Percentiles rank a stretch among this genome's conserved stretches.
These are phyloP conservation scores for Anthostomella pinea DNA, from an alignment of 2,329 filamentous ascomycete genomes.

Conservation along the genomic window DNA sequence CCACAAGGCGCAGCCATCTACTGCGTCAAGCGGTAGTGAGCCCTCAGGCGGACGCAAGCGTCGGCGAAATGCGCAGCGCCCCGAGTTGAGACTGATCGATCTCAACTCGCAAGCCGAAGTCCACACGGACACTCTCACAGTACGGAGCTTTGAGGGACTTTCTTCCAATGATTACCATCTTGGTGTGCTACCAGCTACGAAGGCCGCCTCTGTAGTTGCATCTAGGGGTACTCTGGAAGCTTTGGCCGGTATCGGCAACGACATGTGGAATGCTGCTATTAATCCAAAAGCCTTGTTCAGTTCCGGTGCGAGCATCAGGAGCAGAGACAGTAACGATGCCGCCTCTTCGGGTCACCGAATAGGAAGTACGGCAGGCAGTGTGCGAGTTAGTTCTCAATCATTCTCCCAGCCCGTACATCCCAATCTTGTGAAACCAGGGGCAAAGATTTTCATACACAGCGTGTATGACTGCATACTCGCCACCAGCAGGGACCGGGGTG, in stretches of 20 bases:
- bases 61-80: constrained; percentile 75
- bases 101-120: constrained; percentile 82
- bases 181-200: constrained; percentile 72
- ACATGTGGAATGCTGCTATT: constrained; percentile 87
- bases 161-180: constrained; percentile 91
- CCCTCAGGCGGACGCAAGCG: constrained; percentile 65
- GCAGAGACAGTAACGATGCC: constrained; percentile 59
- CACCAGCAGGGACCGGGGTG: constrained; percentile 79
- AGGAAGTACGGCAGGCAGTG: constrained; percentile 37
- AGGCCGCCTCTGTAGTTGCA: constrained; percentile 60
- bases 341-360: constrained; percentile 48
- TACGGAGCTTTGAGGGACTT: constrained; percentile 83
- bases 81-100: constrained; percentile 89
- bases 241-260: constrained; percentile 66
- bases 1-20: constrained; percentile 43
- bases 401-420: constrained; percentile 45
- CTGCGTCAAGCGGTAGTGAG: constrained; percentile 51
- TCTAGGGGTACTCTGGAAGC: constrained; percentile 73
- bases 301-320: constrained; percentile 75
- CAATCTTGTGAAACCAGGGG: constrained; percentile 52
- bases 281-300: constrained; percentile 85
- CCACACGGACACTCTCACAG: constrained; percentile 79
- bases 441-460: constrained; percentile 88
- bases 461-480: constrained; percentile 96
- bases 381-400: constrained; percentile 26